Evolutionary conservation across 1,284 basidiomycete genomes (phyloP), one percentile per base, ranked within the genome.

Genomic region (Puccinia horiana): DNA sequence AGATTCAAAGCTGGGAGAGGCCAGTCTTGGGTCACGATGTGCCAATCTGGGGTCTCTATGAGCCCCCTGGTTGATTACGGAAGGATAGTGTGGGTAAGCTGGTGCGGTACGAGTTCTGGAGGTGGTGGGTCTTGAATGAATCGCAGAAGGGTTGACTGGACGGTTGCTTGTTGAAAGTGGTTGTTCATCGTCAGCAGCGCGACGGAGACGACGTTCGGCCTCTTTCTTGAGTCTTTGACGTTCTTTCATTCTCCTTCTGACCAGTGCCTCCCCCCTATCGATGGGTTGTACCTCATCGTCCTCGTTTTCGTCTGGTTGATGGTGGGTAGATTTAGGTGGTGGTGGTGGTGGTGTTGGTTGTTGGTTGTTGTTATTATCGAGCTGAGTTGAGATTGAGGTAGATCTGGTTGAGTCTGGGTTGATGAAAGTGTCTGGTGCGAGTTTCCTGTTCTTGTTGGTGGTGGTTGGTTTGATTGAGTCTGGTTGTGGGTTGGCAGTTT

Each of bases 201-300:
- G 80, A 76, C 83, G 83, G 54, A 65, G 54, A 29, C 67, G 56
- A 4, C 65, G 69, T 47, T 67, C 67, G 82, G 32, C 11, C 84
- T 83, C 52, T 23, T 81, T 85, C 83, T 87, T 87, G 65, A 87
- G 86, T 42, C 85, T 83, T 78, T 86, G 85, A 20, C 90, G 85
- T 77, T 89, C 89, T 83, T 88, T 88, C 86, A 89, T 88, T 40
- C 90, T 85, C 58, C 88, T 86, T 52, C 88, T 86, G 80, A 91
- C 89, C 12, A 91, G 88, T 84, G 89, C 89, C 82, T 90, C 89
- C 11, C 90, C 90, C 37, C 90, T 86, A 84, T 91, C 90, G 49
- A 86, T 85, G 14, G 87, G 86, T 63, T 87, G 85, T 12, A 88
- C 87, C 82, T 89, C 89, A 82, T 90, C 89, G 79, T 90, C 89